phyloP scores from a whole-genome alignment of 768 basidiomycete genomes.

The Termitomyces sp. region DNA sequence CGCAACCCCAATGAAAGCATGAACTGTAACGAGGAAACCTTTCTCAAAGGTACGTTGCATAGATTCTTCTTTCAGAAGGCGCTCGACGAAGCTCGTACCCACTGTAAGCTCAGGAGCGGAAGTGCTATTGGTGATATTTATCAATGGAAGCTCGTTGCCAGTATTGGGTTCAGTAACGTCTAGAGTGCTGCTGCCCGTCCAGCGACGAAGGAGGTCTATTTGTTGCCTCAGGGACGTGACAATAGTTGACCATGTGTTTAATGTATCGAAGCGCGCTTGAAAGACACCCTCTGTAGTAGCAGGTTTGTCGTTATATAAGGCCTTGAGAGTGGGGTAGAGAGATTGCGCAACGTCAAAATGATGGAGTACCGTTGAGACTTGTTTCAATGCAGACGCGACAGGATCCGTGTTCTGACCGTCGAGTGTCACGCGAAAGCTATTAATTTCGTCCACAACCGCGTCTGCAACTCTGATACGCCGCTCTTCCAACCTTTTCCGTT shows the following conservation, averaged over 20 bases:
- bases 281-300: slow-evolving; percentile 62
- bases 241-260: slow-evolving; percentile 91
- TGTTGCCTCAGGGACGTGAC: slow-evolving; percentile 82
- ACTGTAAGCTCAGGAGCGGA: slow-evolving; percentile 49
- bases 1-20: slow-evolving; percentile 79
- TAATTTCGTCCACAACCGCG: slow-evolving; percentile 78
- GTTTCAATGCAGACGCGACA: slow-evolving; percentile 48
- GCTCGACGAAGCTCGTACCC: slow-evolving; percentile 87
- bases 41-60: slow-evolving; percentile 93
- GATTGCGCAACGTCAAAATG: slow-evolving; percentile 81
- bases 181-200: slow-evolving; percentile 92
- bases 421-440: slow-evolving; percentile 61
- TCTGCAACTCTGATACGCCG: slow-evolving; percentile 79
- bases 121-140: slow-evolving; percentile 20
- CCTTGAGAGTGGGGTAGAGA: slow-evolving; percentile 81
- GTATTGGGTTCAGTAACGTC: slow-evolving; percentile 83
- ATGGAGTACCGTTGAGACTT: slow-evolving; percentile 64
- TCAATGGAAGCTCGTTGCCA: slow-evolving; percentile 52
- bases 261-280: slow-evolving; percentile 80
- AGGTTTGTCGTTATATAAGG: slow-evolving; percentile 77
- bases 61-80: slow-evolving; percentile 93
- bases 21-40: slow-evolving; percentile 82
- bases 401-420: slow-evolving; percentile 29
- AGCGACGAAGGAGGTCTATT: slow-evolving; percentile 75
- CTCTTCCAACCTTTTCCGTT: slow-evolving; percentile 78